phyloP scores from a whole-genome alignment of 2,329 filamentous ascomycete genomes.

The Penicillium concentricum region DNA sequence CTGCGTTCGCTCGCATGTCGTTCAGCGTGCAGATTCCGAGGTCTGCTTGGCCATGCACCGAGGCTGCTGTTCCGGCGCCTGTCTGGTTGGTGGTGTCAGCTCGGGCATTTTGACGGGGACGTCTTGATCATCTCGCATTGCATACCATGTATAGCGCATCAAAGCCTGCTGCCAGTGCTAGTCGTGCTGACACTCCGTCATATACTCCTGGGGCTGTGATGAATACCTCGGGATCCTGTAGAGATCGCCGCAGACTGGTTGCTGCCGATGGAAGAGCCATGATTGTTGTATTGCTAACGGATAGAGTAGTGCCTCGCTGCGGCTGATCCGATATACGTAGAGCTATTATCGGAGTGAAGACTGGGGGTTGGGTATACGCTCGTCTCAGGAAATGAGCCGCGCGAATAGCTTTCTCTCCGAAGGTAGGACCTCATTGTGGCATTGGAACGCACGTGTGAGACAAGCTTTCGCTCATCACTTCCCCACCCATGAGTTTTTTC shows the following conservation, averaged over 20 bases:
- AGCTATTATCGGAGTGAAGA: neutral
- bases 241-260: conserved; percentile 33
- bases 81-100: conserved; percentile 37
- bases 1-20: conserved; percentile 54
- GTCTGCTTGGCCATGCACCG: conserved; percentile 50
- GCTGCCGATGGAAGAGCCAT: conserved; percentile 30
- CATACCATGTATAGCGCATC: conserved; percentile 53
- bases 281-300: neutral
- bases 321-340: neutral
- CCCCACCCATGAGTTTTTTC: conserved; percentile 11
- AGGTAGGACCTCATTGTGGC: neutral
- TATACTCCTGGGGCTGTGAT: conserved; percentile 52
- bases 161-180: conserved; percentile 51
- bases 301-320: neutral
- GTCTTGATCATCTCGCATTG: neutral
- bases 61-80: conserved; percentile 52
- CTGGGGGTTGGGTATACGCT: neutral
- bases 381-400: neutral
- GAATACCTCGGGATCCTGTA: conserved; percentile 37
- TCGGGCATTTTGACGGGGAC: neutral
- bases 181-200: conserved; percentile 51
- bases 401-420: neutral
- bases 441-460: conserved; percentile 5
- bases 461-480: conserved; percentile 10
- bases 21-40: conserved; percentile 52